These are phyloP conservation scores for Cystobasidium slooffiae DNA, from an alignment of 1,284 basidiomycete genomes.

Conservation along the genomic window DNA sequence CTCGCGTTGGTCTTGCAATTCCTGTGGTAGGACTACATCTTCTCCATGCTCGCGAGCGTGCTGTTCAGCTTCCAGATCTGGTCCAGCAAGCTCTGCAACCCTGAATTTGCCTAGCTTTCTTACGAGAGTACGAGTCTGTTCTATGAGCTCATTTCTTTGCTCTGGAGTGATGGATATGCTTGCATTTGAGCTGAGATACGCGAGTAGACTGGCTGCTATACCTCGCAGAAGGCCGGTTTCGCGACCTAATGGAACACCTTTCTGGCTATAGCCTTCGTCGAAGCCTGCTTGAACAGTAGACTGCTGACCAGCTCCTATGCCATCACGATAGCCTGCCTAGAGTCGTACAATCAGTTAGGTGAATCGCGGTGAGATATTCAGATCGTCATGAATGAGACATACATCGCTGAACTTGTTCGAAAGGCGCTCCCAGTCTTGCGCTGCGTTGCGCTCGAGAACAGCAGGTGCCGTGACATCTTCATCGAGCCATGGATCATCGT, in stretches of 20 bases:
- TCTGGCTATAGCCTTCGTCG: conserved; percentile 71
- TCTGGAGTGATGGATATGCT: conserved; percentile 27
- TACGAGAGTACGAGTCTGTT: conserved; percentile 64
- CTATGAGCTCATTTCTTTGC: conserved; percentile 35
- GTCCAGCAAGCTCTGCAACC: conserved; percentile 69
- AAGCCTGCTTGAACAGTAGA: conserved; percentile 77
- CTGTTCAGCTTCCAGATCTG: conserved; percentile 70
- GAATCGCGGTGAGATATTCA: too few relatives aligned
- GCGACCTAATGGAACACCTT: conserved; percentile 74
- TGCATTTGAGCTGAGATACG: conserved; percentile 59
- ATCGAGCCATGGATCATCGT: conserved; percentile 52
- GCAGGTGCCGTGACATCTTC: conserved; percentile 41
- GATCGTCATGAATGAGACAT: background rate
- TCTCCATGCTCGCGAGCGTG: conserved; percentile 64
- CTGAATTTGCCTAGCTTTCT: conserved; percentile 64
- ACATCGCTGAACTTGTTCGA: conserved; percentile 49
- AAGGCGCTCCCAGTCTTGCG: conserved; percentile 51
- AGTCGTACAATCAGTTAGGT: background rate
- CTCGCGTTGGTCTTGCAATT: conserved; percentile 50
- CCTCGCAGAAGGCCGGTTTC: conserved; percentile 74
- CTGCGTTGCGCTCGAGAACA: conserved; percentile 41
- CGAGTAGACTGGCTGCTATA: conserved; percentile 64
- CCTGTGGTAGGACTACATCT: conserved; percentile 54
- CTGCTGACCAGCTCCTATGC: conserved; percentile 82
- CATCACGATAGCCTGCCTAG: conserved; percentile 83